These are phyloP conservation scores for Saccharomyces uvarum DNA, from an alignment of 1,139 yeast genomes.

Conservation along the genomic window DNA sequence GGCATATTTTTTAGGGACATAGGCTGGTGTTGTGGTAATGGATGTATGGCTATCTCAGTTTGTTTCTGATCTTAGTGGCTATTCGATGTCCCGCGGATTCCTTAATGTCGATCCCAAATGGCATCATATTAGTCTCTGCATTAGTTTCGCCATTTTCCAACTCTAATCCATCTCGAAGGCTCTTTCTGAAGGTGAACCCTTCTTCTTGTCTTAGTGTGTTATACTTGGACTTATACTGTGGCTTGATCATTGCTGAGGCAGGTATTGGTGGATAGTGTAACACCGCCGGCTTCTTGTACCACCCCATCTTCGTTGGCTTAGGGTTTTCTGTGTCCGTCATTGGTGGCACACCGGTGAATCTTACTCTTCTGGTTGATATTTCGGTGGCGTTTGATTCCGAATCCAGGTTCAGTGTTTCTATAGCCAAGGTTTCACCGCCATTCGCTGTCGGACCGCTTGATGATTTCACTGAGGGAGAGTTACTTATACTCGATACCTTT, in stretches of 20 bases:
- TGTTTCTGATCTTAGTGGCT: slow-evolving; percentile 25
- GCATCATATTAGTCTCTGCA: slow-evolving; percentile 9
- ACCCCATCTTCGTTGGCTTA: slow-evolving; percentile 30
- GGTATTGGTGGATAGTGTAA: slow-evolving; percentile 32
- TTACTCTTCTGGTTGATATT: slow-evolving; percentile 23
- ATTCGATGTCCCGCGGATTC: slow-evolving; percentile 17
- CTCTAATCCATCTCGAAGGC: slow-evolving; percentile 20
- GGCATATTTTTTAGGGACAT: background rate
- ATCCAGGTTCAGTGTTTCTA: background rate
- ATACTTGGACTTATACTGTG: background rate
- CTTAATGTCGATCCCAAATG: slow-evolving; percentile 13
- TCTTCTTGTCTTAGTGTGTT: slow-evolving; percentile 24
- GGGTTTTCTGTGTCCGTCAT: slow-evolving; percentile 27
- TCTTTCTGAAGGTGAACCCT: slow-evolving; percentile 30
- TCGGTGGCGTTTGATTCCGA: background rate
- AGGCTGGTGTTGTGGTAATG: too few species aligned
- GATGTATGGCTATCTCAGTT: slow-evolving; percentile 15
- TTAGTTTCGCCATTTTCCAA: slow-evolving; percentile 7
- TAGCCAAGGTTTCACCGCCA: background rate
- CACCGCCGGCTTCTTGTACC: slow-evolving; percentile 33
- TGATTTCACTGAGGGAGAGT: background rate
- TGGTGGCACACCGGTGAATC: slow-evolving; percentile 33
- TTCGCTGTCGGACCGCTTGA: background rate
- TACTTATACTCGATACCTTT: background rate
- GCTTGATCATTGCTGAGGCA: slow-evolving; percentile 7